Evolutionary conservation across 495 filamentous ascomycete species (phyloP), one percentile per base, ranked within the genome.

Genomic region (Cercophora samala): DNA sequence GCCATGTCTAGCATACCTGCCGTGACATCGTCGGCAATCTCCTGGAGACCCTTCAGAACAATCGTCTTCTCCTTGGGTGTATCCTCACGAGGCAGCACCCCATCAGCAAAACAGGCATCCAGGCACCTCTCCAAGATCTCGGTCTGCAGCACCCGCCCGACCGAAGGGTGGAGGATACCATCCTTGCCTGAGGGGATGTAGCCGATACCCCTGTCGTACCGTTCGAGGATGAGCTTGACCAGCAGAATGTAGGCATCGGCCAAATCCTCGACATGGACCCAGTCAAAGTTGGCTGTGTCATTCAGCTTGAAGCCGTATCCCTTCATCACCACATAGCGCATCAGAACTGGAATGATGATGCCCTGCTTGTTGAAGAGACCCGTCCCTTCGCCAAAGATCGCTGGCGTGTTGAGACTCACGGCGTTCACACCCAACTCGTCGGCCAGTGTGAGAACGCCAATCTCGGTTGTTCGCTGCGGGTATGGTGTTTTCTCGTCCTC

Each of bases 231-330:
- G 22, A 21, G 11, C 21, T 58, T 55, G 22, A 65, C 24, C 13
- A 65, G 63, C 19, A 56, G 46, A 23, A 65, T 37, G 26, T 65
- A 65, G 23, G 54, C 22, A 23, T 59, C 63, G 13, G 63, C 63
- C 5, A 65, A 22, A 9, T 65, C 63, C 53, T 65, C 63, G 2
- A 65, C 63, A 19, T 65, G 53, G 2, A 65, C 63, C 63, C 63
- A 65, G 24, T 65, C 63, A n/a, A 65, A 65, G 25, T 65, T 65
- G 22, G 52, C 52, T 2, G 52, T 42, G 22, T 65, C 63, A 17
- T 19, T 65, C 22, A 65, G 53, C 73, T 90, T 88, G 83, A 90
- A 90, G 78, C 90, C 90, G 79, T 87, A 86, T 82, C 84, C 86
- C 77, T 86, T 85, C 80, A 83, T 88, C 60, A 89, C 83, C 65